Evolutionary conservation across 2,329 filamentous ascomycete genomes (phyloP).

Genomic region (Massarina eburnea): DNA sequence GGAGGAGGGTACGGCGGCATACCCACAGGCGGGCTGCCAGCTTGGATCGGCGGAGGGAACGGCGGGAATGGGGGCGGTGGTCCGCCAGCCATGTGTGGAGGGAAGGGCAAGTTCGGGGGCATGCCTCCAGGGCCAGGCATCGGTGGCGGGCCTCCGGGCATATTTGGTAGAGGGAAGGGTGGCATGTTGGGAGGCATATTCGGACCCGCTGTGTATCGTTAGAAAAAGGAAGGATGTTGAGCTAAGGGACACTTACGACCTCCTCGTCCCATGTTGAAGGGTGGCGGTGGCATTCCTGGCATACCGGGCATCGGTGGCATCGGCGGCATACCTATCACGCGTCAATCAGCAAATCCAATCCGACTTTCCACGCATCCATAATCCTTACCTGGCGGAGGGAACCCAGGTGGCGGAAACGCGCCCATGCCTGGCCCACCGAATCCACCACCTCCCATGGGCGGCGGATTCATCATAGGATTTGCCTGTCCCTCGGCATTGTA

Average conservation of each 20-base stretch:
- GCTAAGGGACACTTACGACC: slow-evolving; percentile 32
- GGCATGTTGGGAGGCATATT: slow-evolving; percentile 37
- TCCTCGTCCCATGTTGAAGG: slow-evolving; percentile 44
- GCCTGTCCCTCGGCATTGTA: slow-evolving; percentile 93
- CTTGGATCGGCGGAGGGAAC: slow-evolving; percentile 37
- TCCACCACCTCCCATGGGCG: slow-evolving; percentile 48
- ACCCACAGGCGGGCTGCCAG: slow-evolving; percentile 32
- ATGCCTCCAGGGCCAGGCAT: slow-evolving; percentile 25
- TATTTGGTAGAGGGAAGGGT: slow-evolving; percentile 15
- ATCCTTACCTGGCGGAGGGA: slow-evolving; percentile 31
- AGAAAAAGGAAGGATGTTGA: background rate
- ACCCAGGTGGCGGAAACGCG: slow-evolving; percentile 44
- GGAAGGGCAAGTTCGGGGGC: slow-evolving; percentile 29
- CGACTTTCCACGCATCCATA: slow-evolving; percentile 3
- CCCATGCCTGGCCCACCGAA: slow-evolving; percentile 46
- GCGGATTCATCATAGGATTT: slow-evolving; percentile 80
- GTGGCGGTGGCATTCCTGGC: slow-evolving; percentile 43
- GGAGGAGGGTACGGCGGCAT: slow-evolving; percentile 46
- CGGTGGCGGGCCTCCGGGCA: slow-evolving; percentile 13
- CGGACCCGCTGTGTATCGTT: slow-evolving; percentile 12
- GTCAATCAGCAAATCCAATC: slow-evolving; percentile 13
- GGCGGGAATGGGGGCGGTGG: slow-evolving; percentile 28
- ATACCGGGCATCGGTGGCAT: slow-evolving; percentile 28
- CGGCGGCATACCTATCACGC: background rate
- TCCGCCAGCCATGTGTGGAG: slow-evolving; percentile 29